Percentiles rank a stretch among this genome's conserved stretches.
These are phyloP conservation scores for Zizania palustris DNA, from an alignment of 202 grass and related monocot species.

Conservation along the genomic window DNA sequence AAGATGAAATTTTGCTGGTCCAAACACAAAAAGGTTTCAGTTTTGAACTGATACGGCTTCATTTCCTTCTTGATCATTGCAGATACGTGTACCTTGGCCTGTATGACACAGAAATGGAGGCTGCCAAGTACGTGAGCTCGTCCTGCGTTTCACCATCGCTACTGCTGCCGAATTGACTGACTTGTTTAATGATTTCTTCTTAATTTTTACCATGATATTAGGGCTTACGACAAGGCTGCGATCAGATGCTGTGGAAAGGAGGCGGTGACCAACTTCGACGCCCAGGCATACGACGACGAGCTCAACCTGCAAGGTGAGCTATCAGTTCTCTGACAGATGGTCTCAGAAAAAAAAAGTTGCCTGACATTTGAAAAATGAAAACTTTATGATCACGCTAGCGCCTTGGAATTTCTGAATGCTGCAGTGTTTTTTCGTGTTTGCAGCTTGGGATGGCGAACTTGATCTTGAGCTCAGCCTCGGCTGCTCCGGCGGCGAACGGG, in stretches of 20 bases:
- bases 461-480: conserved; percentile 68
- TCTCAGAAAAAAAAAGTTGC: background rate
- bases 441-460: conserved; percentile 47
- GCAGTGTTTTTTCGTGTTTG: background rate
- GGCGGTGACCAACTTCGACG: conserved; percentile 60
- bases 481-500: conserved; percentile 41
- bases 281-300: conserved; percentile 30
- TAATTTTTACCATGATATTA: background rate
- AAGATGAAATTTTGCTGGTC: background rate
- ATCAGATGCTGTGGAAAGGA: conserved; percentile 59
- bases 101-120: conserved; percentile 73
- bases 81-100: conserved; percentile 82
- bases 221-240: conserved; percentile 71
- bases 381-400: background rate
- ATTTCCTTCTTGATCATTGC: background rate
- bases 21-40: background rate
- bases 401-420: background rate
- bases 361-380: background rate
- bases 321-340: background rate
- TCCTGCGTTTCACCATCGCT: background rate
- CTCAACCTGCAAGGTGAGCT: conserved; percentile 38
- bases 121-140: conserved; percentile 50
- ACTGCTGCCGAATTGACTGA: background rate
- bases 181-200: background rate
- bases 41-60: background rate